Base-by-base conservation (phyloP, 2,329 filamentous ascomycete genomes). In the Daldinia sp. region DNA sequence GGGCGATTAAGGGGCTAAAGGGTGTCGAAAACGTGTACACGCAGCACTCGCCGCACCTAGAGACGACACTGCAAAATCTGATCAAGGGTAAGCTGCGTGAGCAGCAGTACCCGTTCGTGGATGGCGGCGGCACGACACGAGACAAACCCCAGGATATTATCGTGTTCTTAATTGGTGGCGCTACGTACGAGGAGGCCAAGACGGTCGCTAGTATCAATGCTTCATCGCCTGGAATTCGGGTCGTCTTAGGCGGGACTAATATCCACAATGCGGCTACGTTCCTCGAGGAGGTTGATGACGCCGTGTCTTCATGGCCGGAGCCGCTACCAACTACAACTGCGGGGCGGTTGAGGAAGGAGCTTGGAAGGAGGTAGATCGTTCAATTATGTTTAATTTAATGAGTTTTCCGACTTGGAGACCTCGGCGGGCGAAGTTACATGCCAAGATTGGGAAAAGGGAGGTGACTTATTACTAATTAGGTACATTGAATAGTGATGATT, bases 1-100 rank as follows among this genome's bases (percentile, higher is more conserved):
- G 93, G 42, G 93, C 91, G 76, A 94, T 99, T 80, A 97, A 97
- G 77, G 96, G 96, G 0, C 85, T 99, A 13, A 98, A 98, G 77
- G 96, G 96, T 1, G 96, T 99, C 0, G 97, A 99, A 79, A 99
- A 99, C 75, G 96, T 99, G 30, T 99, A 99, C 79, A 99, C 96
- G 0, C 97, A 99, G 79, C 96, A 99, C 79, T 97, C 93, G 5
- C 94, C 97, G 0, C 87, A 93, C 23, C 81, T 99, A 15, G 94
- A 98, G 79, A 88, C 88, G 26, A 98, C 94, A 0, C 82, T 99
- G 18, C 95, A 98, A 78, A 95, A 95, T 74, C 84, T 99, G 58
- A 94, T 98, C 82, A 98, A 97, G 78, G 97, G 96, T 0, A 89
- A 92, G 33, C 81, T 99, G 65, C 92, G 90, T 75, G 93, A 97